Base-by-base conservation (phyloP, 2,329 filamentous ascomycete species). In the Penicillium sp. region DNA sequence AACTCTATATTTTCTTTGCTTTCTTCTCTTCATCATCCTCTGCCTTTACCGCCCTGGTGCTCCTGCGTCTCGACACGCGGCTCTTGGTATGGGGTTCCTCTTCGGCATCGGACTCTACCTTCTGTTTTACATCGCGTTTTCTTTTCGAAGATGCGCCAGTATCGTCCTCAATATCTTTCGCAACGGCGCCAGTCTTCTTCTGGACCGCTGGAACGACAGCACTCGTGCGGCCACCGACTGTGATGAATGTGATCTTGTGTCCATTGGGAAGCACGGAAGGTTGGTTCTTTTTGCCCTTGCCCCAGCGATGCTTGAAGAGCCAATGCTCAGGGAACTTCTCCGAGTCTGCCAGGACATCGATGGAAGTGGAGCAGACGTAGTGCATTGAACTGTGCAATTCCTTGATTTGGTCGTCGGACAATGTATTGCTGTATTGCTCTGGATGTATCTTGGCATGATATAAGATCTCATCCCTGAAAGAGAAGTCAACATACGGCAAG, bases 381-480 rank as follows among this genome's bases (percentile, higher is more conserved):
- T 87, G 80, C 41, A 96, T 85, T 0, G 86, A 81, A 8, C 85
- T 78, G 70, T 94, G 86, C 2, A 99, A 77, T 36, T 78, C 79
- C 58, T 82, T 80, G 57, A 95, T 83, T 69, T 96, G 87, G 0
- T 75, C 80, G 29, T 89, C 84, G 56, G 70, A 79, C 60, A 97
- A 88, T 0, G 89, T 88, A 65, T 96, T 86, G 72, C 87, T 90
- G 74, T 95, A 95, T 69, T 96, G 90, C 70, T 96, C 93, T 0
- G 94, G 94, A 61, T 99, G 93, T 15, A 97, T 81, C 45, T 82
- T 85, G 5, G 94, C 88, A 62, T 97, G 87, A 66, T 92, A 99
- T 47, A 99, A 77, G 6, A 96, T 86, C 70, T 99, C 94, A 67
- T 99, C 94, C 0, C 82, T 81, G 47, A 23, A 36, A 24, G 21